These are phyloP conservation scores for Colletotrichum somersetense DNA, from an alignment of 2,329 filamentous ascomycete genomes.

Conservation along the genomic window DNA sequence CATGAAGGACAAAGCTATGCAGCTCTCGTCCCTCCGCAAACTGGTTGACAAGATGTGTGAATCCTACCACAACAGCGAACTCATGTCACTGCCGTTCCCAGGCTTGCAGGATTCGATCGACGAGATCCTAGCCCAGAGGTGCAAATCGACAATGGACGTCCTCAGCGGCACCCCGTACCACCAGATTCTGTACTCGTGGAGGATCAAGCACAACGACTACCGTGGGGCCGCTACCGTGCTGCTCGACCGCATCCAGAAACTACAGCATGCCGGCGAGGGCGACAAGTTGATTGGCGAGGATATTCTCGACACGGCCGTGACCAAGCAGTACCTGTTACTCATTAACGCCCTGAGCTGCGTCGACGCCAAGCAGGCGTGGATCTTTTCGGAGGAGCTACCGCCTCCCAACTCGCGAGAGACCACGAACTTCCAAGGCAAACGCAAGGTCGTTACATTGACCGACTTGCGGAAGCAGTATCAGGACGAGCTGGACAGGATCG, in stretches of 20 bases:
- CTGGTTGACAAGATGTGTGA: constrained; percentile 79
- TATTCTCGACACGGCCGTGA: constrained; percentile 72
- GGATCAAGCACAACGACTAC: constrained; percentile 86
- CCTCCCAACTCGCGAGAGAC: constrained; percentile 37
- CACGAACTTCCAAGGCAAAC: constrained; percentile 58
- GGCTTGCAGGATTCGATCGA: constrained; percentile 84
- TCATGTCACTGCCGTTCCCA: constrained; percentile 83
- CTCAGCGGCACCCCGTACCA: constrained; percentile 79
- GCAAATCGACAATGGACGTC: constrained; percentile 76
- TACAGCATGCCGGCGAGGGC: constrained; percentile 69
- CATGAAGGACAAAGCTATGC: constrained; percentile 78
- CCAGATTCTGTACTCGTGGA: constrained; percentile 91
- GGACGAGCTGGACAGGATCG: constrained; percentile 87
- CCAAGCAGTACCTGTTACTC: constrained; percentile 85
- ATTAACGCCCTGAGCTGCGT: constrained; percentile 95
- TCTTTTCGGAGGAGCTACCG: constrained; percentile 66
- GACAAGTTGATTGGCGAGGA: constrained; percentile 68
- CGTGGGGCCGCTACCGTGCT: constrained; percentile 78
- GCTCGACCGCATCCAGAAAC: constrained; percentile 73
- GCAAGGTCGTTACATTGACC: constrained; percentile 85
- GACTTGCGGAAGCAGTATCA: constrained; percentile 92
- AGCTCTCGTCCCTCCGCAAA: constrained; percentile 77
- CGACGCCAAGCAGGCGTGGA: constrained; percentile 83
- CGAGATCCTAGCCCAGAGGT: constrained; percentile 78
- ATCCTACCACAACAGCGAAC: constrained; percentile 72